Percentiles rank a stretch among this genome's conserved stretches.
Conservation (phyloP, 2,329 filamentous ascomycete species). For the Zymoseptoria tritici region DNA sequence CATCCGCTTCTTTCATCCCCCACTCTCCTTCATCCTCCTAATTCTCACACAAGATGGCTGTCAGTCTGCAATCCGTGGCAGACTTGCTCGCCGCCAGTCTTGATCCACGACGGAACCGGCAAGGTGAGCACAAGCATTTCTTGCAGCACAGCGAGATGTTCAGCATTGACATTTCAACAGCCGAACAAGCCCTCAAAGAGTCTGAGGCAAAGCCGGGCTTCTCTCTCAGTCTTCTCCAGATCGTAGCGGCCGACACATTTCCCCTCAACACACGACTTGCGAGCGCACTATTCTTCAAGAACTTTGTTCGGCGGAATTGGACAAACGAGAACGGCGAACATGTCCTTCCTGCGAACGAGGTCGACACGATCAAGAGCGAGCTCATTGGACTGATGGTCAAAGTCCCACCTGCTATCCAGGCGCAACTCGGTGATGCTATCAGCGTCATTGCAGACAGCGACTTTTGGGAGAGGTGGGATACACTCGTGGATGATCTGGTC, state of each 20-base stretch:
- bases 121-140: constrained; percentile 54
- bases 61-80: constrained; percentile 58
- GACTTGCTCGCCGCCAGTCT: constrained; percentile 86
- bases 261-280: constrained; percentile 75
- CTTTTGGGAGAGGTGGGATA: constrained; percentile 94
- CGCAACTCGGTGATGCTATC: constrained; percentile 91
- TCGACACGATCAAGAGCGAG: constrained; percentile 85
- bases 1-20: not conserved
- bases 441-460: constrained; percentile 97
- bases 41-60: constrained; percentile 44
- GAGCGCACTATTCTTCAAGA: constrained; percentile 93
- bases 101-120: constrained; percentile 77
- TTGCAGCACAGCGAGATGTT: not conserved
- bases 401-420: constrained; percentile 77
- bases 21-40: not conserved
- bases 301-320: constrained; percentile 93
- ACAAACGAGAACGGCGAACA: constrained; percentile 92
- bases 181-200: constrained; percentile 69
- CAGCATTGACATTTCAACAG: constrained; percentile 40
- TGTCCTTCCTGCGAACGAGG: constrained; percentile 75
- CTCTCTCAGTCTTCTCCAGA: constrained; percentile 77
- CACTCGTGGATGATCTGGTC: constrained; percentile 87
- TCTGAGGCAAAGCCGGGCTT: constrained; percentile 81
- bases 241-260: constrained; percentile 68
- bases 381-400: constrained; percentile 95